Evolutionary conservation across 768 basidiomycete species (phyloP), one percentile per base, ranked within the genome.

Genomic region (Mycena epipterygia): DNA sequence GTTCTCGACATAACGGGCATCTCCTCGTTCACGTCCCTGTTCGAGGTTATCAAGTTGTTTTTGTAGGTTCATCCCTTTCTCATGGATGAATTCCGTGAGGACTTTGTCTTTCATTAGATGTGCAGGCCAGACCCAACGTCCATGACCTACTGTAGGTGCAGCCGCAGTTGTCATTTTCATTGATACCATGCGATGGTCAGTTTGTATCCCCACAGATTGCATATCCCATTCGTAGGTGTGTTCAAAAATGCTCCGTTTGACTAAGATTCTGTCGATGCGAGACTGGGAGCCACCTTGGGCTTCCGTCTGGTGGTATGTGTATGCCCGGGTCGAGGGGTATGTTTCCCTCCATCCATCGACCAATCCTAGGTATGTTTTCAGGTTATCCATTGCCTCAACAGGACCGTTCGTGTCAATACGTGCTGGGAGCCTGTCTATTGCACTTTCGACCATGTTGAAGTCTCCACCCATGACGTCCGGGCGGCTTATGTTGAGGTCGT

Each of bases 261-360:
- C 21, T 5, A 21, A 13, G 5, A 55, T 55, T 9, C 53, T 13
- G 33, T 35, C 53, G 7, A 55, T 33, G 3, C 53, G 30, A 3
- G 23, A 56, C 2, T 16, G 55, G 12, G 53, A 33, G 5, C 51
- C 51, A 3, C 37, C 37, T 8, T 8, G 37, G 9, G 51, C 25
- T 17, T 2, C 37, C 12, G 5, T 11, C 14, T 35, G 37, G 14
- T 11, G 21, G 16, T 8, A 39, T 39, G 37, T 39, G n/a, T n/a
- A n/a, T n/a, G n/a, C n/a, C n/a, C n/a, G n/a, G n/a, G n/a, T n/a
- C n/a, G n/a, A 5, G 19, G 42, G 42, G 41, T n/a, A 46, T 5
- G 58, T 59, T 30, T 46, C 57, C 4, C 41, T 25, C 58, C 58
- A 59, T 9, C 58, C 58, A 32, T 59, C 58, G 2, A 59, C 23